Evolutionary conservation across 768 basidiomycete species (phyloP).

Genomic region (Dacryopinax primogenitus): DNA sequence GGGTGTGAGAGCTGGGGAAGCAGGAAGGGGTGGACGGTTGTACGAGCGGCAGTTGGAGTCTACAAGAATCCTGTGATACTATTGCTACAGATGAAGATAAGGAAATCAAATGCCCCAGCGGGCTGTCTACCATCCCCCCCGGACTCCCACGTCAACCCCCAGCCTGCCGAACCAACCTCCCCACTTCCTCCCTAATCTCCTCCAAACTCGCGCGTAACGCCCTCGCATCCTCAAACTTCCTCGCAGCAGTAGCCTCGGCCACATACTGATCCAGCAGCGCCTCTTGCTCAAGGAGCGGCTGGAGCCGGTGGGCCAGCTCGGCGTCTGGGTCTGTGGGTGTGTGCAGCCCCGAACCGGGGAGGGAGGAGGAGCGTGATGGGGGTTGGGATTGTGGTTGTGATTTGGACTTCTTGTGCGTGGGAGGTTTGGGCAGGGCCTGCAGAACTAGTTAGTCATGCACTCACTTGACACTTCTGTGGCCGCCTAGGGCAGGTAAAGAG

Average conservation of each 20-base stretch:
- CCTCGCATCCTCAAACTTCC: constrained; percentile 93
- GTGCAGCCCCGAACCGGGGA: not conserved
- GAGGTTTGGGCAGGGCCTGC: constrained; percentile 18
- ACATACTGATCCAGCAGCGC: constrained; percentile 80
- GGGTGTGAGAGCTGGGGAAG: too few relatives aligned
- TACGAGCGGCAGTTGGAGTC: too few relatives aligned
- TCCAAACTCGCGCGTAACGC: constrained; percentile 63
- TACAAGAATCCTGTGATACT: not conserved
- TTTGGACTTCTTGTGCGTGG: constrained; percentile 15
- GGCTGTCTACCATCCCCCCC: not conserved
- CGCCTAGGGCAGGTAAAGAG: too few relatives aligned
- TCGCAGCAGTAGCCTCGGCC: constrained; percentile 72
- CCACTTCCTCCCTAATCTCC: constrained; percentile 79
- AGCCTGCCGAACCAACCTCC: constrained; percentile 35
- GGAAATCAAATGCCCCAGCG: not conserved
- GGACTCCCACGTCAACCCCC: not conserved
- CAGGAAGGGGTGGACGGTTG: too few relatives aligned
- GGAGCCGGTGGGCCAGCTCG: constrained; percentile 55
- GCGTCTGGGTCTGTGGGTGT: constrained; percentile 48
- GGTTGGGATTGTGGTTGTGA: too few relatives aligned
- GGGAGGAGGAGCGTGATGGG: not conserved
- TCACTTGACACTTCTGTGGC: too few relatives aligned
- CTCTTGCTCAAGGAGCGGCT: constrained; percentile 90
- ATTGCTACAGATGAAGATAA: constrained; percentile 1
- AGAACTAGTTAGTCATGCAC: too few relatives aligned